phyloP scores from a whole-genome alignment of 495 filamentous ascomycete genomes.

The Rusavskia elegans region DNA sequence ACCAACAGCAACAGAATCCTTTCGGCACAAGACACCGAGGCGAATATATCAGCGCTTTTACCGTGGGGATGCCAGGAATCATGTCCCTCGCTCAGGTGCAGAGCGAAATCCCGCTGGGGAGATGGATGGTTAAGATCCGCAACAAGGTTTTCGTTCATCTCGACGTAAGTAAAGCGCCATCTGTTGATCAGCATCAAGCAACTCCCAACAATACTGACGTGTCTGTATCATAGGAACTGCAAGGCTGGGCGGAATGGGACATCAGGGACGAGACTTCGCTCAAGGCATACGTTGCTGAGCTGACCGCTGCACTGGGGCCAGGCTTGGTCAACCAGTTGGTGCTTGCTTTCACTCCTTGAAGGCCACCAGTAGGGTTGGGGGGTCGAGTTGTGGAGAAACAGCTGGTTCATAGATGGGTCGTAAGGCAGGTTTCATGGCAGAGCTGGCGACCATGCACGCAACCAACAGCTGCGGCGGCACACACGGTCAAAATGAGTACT shows the following conservation, averaged over 20 bases:
- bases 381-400: no score
- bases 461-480: no score
- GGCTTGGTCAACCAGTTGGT: slow-evolving; percentile 37
- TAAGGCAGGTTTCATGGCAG: no score
- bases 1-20: background rate
- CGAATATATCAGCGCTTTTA: slow-evolving; percentile 34
- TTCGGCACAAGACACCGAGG: slow-evolving; percentile 1
- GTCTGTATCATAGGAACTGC: slow-evolving; percentile 32
- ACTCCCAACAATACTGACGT: no score
- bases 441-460: no score
- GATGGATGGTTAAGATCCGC: slow-evolving; percentile 31
- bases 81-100: slow-evolving; percentile 47
- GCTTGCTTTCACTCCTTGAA: slow-evolving; percentile 1
- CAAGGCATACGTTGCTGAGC: slow-evolving; percentile 56
- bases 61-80: slow-evolving; percentile 61
- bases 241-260: slow-evolving; percentile 47
- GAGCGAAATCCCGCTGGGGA: slow-evolving; percentile 42
- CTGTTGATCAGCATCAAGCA: no score
- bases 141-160: slow-evolving; percentile 25
- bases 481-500: no score
- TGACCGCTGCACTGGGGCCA: slow-evolving; percentile 62
- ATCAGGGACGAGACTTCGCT: slow-evolving; percentile 34
- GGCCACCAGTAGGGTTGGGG: background rate
- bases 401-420: no score
- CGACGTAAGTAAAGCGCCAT: slow-evolving; percentile 16